Evolutionary conservation across 1,284 basidiomycete species (phyloP).

Genomic region (Exobasidium cylindrosporum): DNA sequence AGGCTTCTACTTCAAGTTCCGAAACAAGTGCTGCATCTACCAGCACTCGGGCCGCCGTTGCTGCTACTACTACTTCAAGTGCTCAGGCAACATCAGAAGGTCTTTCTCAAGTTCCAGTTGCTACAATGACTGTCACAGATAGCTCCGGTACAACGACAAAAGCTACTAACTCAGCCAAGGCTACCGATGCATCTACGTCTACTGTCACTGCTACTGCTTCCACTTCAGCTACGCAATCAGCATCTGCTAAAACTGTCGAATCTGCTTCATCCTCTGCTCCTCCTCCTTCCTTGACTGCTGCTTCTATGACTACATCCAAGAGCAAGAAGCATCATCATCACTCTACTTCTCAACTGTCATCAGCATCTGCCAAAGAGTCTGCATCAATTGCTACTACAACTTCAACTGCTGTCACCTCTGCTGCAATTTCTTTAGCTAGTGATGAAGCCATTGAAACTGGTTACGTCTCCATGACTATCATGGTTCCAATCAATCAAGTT

Average conservation of each 20-base stretch:
- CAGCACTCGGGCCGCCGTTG: background rate
- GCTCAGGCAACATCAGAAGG: too few relatives aligned
- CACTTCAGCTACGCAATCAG: background rate
- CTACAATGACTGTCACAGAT: background rate
- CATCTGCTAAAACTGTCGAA: background rate
- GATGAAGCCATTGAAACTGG: too few relatives aligned
- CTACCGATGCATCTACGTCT: background rate
- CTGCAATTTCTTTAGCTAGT: too few relatives aligned
- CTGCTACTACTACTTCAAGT: background rate
- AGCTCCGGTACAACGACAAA: too few relatives aligned
- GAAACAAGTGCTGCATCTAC: background rate
- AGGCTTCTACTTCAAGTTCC: background rate
- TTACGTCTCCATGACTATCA: too few relatives aligned
- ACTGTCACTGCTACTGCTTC: background rate
- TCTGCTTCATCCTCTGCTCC: background rate
- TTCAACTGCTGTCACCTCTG: slow-evolving; percentile 5
- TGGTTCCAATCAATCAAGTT: too few relatives aligned
- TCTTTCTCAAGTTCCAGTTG: background rate
- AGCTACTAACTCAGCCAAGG: background rate
- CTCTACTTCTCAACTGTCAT: too few relatives aligned
- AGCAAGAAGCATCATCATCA: background rate
- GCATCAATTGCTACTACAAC: slow-evolving; percentile 27
- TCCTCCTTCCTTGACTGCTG: background rate
- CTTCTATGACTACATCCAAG: background rate
- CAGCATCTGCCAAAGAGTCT: slow-evolving; percentile 12